These are phyloP conservation scores for Wickerhamomyces sp. DNA, from an alignment of 1,139 yeast species.

Conservation along the genomic window DNA sequence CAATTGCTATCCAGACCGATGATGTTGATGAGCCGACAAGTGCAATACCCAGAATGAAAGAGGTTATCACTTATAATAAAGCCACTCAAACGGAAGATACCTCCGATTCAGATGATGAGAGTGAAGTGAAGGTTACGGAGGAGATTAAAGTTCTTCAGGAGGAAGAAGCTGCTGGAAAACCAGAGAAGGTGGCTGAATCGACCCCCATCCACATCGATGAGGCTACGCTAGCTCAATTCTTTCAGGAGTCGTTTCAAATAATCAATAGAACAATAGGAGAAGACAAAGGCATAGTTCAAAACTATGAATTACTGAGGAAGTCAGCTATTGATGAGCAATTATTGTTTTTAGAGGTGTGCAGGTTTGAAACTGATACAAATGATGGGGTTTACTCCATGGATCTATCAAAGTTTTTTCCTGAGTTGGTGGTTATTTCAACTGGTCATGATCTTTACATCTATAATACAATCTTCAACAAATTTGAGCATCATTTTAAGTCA, in stretches of 20 bases:
- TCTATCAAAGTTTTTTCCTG: constrained; percentile 16
- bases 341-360: constrained; percentile 9
- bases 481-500: constrained; percentile 44
- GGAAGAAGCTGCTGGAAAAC: not conserved
- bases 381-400: constrained; percentile 16
- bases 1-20: constrained; percentile 17
- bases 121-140: constrained; percentile 1
- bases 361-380: not conserved
- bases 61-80: constrained; percentile 15
- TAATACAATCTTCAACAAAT: constrained; percentile 14
- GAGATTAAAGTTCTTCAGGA: not conserved
- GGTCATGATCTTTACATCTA: constrained; percentile 11
- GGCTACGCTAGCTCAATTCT: constrained; percentile 22
- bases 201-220: constrained; percentile 13
- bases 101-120: constrained; percentile 3
- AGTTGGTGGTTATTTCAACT: constrained; percentile 34
- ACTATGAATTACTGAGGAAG: constrained; percentile 23
- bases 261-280: constrained; percentile 36
- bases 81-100: constrained; percentile 16
- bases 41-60: not conserved
- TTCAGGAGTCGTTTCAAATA: constrained; percentile 35
- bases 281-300: constrained; percentile 30
- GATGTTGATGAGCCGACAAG: not conserved
- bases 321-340: constrained; percentile 9
- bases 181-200: not conserved